Evolutionary conservation across 1,284 basidiomycete species (phyloP), one percentile per base, ranked within the genome.

Genomic region (Butyriboletus appendiculatus): DNA sequence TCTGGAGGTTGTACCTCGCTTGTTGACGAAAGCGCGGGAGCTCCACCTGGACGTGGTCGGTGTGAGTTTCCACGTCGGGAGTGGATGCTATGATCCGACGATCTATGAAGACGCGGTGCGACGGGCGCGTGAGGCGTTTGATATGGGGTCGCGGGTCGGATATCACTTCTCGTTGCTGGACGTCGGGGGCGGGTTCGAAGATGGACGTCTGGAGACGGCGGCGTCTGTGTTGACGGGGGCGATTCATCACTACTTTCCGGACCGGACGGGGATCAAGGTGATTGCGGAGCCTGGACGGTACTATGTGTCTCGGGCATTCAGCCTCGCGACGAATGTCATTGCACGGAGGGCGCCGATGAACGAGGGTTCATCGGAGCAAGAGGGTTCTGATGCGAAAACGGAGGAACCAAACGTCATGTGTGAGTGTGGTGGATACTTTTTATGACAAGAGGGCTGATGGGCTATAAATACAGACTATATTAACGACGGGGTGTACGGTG

Each of bases 201-300:
- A 95, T 62, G 82, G 82, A 57, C 88, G 90, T 52, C 96, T 99
- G 70, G 92, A 94, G 66, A 73, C 81, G 49, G 92, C 94, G 30
- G 93, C 94, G 11, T 66, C 74, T 10, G 85, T 93, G 54, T 72
- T 99, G 52, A 83, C 76, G 35, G 76, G 81, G 42, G 90, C 92
- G 16, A 83, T 99, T 65, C 82, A 89, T 60, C 68, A 77, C 40
- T 87, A 94, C 72, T 99, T 99, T 75, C 94, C 96, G n/a, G 81
- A 88, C 63, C 82, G 90, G 43, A 65, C 73, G 40, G 80, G 82
- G 4, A 75, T 99, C 58, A 84, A 85, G 69, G 84, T 99, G 64
- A 96, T 99, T 57, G 96, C 94, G 20, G 97, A 99, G 76, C 97
- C 97, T 5, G 97, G 97, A 41, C 77, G 97, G 58, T 97, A 95